Conservation (phyloP, 2,329 filamentous ascomycete species). For the Endocalyx cinctus region DNA sequence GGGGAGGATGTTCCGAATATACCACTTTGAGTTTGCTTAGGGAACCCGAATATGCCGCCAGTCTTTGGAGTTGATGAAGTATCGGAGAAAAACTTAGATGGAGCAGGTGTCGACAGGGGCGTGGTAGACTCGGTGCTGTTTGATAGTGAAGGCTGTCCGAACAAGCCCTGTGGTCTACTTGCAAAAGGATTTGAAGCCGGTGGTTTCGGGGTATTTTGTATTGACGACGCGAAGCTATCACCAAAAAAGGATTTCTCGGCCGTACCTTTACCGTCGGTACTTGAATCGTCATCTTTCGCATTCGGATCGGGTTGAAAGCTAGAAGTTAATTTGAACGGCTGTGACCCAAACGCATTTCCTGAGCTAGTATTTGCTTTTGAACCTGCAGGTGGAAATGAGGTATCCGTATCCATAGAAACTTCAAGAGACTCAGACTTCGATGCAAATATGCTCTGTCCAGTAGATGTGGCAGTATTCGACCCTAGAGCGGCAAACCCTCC, state of each 20-base stretch:
- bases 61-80: slow-evolving; percentile 28
- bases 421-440: slow-evolving; percentile 31
- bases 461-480: slow-evolving; percentile 25
- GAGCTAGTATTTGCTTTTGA: slow-evolving; percentile 31
- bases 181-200: slow-evolving; percentile 26
- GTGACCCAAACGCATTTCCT: slow-evolving; percentile 38
- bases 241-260: slow-evolving; percentile 54
- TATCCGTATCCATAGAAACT: slow-evolving; percentile 31
- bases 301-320: slow-evolving; percentile 63
- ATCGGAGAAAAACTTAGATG: slow-evolving; percentile 39
- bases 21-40: slow-evolving; percentile 15
- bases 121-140: slow-evolving; percentile 36
- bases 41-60: slow-evolving; percentile 31
- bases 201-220: slow-evolving; percentile 43
- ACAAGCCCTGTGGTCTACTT: slow-evolving; percentile 12
- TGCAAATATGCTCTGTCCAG: slow-evolving; percentile 35
- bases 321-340: slow-evolving; percentile 62
- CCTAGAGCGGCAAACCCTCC: slow-evolving; percentile 51
- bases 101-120: slow-evolving; percentile 48
- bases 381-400: slow-evolving; percentile 34
- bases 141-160: slow-evolving; percentile 14
- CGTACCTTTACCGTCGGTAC: slow-evolving; percentile 30
- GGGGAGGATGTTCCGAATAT: slow-evolving; percentile 15
- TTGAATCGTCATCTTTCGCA: slow-evolving; percentile 54
- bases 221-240: slow-evolving; percentile 54